Evolutionary conservation across 139 green algal species (phyloP).

Genomic region (Pseudopediastrum boryanum): DNA sequence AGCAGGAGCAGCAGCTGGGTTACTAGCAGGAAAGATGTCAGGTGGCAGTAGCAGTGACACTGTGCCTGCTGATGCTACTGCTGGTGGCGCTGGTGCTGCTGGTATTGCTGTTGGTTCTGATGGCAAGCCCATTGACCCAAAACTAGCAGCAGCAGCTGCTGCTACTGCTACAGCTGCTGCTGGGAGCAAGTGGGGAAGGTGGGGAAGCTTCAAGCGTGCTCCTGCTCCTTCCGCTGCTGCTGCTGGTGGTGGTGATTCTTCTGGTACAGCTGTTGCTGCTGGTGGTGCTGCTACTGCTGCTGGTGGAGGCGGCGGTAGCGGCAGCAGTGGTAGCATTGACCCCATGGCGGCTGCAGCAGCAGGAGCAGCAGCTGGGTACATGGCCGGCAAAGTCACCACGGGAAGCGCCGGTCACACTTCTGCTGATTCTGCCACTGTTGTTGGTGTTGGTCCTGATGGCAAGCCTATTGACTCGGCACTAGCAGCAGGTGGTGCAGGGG

Average conservation of each 20-base stretch:
- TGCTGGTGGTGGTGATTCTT: not conserved
- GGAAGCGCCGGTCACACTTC: no score
- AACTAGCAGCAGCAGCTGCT: not conserved
- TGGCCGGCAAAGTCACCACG: no score
- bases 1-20: no score
- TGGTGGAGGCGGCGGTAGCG: no score
- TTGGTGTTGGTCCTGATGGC: not conserved
- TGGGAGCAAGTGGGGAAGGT: not conserved
- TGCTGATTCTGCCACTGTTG: no score
- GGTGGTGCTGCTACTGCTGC: slow-evolving; percentile 3
- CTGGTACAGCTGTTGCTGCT: not conserved
- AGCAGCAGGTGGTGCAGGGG: not conserved
- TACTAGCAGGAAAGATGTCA: no score
- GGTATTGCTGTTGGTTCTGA: not conserved
- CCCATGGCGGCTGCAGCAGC: no score
- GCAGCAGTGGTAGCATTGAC: no score
- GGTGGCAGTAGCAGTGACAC: not conserved
- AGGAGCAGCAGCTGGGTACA: no score
- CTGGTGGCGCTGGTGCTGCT: not conserved
- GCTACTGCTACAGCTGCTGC: not conserved
- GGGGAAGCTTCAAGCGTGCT: not conserved
- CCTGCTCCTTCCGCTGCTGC: not conserved
- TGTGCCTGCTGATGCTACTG: not conserved
- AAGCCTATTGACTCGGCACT: not conserved
- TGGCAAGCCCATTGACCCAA: not conserved